Evolutionary conservation across 2,329 filamentous ascomycete species (phyloP).

Genomic region (Diaporthe sp.): DNA sequence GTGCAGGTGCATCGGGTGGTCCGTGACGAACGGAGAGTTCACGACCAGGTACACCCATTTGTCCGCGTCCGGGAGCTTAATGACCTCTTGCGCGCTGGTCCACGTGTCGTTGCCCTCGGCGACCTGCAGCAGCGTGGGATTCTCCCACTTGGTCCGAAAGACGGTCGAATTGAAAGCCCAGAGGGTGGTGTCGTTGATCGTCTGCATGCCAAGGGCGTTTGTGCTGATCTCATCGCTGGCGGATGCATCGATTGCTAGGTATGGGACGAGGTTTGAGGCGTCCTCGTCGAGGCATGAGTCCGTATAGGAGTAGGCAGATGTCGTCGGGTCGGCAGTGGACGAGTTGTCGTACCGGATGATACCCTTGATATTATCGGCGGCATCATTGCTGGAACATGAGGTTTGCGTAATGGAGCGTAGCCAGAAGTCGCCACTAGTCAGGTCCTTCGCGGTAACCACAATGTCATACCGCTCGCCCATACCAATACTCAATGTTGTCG

Average conservation of each 20-base stretch:
- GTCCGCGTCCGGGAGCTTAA: constrained; percentile 46
- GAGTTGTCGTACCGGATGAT: constrained; percentile 60
- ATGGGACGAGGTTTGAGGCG: constrained; percentile 50
- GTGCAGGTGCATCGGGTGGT: constrained; percentile 60
- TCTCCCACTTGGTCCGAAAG: constrained; percentile 60
- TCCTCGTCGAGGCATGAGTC: constrained; percentile 55
- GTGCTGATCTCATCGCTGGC: constrained; percentile 47
- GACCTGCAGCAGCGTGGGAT: constrained; percentile 58
- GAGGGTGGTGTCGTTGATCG: constrained; percentile 53
- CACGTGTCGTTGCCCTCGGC: constrained; percentile 47
- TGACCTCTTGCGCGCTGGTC: constrained; percentile 49
- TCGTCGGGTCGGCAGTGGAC: constrained; percentile 41
- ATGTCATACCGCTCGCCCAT: constrained; percentile 65
- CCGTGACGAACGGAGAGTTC: constrained; percentile 47
- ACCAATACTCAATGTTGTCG: constrained; percentile 60
- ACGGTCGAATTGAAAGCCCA: constrained; percentile 64
- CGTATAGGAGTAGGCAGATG: constrained; percentile 32
- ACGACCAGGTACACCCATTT: constrained; percentile 54
- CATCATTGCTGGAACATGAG: constrained; percentile 57
- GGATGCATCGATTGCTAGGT: constrained; percentile 51
- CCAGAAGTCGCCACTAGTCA: constrained; percentile 58
- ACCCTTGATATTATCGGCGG: constrained; percentile 60
- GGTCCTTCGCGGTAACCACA: constrained; percentile 54
- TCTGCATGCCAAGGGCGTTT: constrained; percentile 47
- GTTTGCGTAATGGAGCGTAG: constrained; percentile 60